A percentile compares a stretch with the other conserved stretches of the same genome.
These are phyloP conservation scores for Hygrophorus pudorinus DNA, from an alignment of 768 basidiomycete species.

Conservation along the genomic window DNA sequence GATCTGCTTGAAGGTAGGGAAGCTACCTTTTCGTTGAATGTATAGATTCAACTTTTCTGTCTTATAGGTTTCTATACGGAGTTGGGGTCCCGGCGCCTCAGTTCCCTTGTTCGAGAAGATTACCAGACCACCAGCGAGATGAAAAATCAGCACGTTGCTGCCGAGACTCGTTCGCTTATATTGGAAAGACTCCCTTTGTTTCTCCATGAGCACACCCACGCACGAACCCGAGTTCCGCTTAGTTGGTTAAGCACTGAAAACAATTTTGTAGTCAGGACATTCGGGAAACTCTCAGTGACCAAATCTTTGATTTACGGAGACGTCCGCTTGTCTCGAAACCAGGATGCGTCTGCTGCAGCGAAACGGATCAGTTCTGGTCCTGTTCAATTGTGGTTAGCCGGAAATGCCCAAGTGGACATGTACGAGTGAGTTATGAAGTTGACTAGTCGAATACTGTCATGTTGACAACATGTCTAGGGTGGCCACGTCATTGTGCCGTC, in stretches of 20 bases:
- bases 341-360: conserved; percentile 71
- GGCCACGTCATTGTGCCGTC: conserved; percentile 70
- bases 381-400: conserved; percentile 72
- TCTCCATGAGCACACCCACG: conserved; percentile 78
- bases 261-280: conserved; percentile 65
- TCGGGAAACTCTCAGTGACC: conserved; percentile 50
- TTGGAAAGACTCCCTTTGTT: conserved; percentile 85
- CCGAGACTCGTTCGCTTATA: conserved; percentile 50
- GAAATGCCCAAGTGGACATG: conserved; percentile 73
- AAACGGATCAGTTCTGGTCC: conserved; percentile 39
- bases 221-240: conserved; percentile 48
- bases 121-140: conserved; percentile 53
- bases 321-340: conserved; percentile 37
- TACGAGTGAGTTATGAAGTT: conserved; percentile 65
- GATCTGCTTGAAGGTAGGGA: conserved; percentile 73
- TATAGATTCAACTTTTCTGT: neutral
- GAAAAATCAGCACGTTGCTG: conserved; percentile 33
- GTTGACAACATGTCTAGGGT: conserved; percentile 40
- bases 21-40: neutral
- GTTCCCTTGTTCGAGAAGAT: conserved; percentile 66
- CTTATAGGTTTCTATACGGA: conserved; percentile 57
- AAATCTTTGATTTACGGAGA: conserved; percentile 50
- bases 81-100: conserved; percentile 70
- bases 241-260: conserved; percentile 53
- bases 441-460: neutral